Conservation (phyloP, 768 basidiomycete genomes). For the Psilocybe azurescens region DNA sequence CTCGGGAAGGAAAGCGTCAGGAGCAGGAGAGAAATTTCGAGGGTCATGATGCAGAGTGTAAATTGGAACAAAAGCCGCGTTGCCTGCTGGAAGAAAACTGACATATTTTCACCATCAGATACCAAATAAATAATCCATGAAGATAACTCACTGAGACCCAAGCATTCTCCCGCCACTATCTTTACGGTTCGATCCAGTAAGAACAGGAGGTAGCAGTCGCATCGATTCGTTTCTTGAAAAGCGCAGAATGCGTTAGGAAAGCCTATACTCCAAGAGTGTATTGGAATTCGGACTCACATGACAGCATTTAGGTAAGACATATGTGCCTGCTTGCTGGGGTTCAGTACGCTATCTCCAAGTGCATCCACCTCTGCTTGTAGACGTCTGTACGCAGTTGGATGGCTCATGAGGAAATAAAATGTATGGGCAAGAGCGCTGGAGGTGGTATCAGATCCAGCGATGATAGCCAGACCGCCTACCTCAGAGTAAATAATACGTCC, state of each 20-base stretch:
- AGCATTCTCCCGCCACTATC: slow-evolving; percentile 20
- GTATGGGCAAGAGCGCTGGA: slow-evolving; percentile 26
- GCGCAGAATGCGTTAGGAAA: no score
- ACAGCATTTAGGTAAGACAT: slow-evolving; percentile 36
- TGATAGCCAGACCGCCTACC: slow-evolving; percentile 30
- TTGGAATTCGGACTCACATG: slow-evolving; percentile 30
- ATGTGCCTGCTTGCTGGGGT: slow-evolving; percentile 23
- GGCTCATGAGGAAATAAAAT: slow-evolving; percentile 29
- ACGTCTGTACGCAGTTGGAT: slow-evolving; percentile 26
- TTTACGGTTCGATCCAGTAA: slow-evolving; percentile 31
- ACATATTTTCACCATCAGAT: not conserved
- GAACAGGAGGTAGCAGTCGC: slow-evolving; percentile 39
- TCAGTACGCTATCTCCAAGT: slow-evolving; percentile 18
- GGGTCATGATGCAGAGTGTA: slow-evolving; percentile 40
- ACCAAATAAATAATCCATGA: not conserved
- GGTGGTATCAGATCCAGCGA: slow-evolving; percentile 37
- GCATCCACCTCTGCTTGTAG: slow-evolving; percentile 33
- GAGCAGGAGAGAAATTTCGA: slow-evolving; percentile 40
- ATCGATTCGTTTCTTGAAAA: slow-evolving; percentile 37
- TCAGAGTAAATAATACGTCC: slow-evolving; percentile 16
- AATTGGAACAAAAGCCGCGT: slow-evolving; percentile 34
- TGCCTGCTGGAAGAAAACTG: slow-evolving; percentile 41
- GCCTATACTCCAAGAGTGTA: not conserved
- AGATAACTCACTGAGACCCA: slow-evolving; percentile 18
- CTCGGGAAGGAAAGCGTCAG: slow-evolving; percentile 42